A percentile compares a stretch with the other conserved stretches of the same genome.
phyloP scores from a whole-genome alignment of 805 yeast species.

The Torulaspora franciscae region DNA sequence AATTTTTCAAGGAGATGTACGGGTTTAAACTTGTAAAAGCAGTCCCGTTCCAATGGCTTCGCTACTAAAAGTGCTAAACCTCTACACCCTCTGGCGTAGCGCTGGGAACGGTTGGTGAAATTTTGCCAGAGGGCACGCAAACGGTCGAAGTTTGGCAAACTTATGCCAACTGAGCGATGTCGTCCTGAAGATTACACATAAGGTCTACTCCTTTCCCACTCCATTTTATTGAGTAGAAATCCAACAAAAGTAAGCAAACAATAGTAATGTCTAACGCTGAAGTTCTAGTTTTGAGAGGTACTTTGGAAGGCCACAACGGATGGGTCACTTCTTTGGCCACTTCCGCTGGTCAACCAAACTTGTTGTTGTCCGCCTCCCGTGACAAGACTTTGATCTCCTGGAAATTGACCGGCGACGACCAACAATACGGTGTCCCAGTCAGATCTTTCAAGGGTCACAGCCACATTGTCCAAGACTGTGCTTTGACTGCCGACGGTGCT shows the following conservation, averaged over 20 bases:
- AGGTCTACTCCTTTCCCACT: background rate
- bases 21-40: background rate
- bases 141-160: background rate
- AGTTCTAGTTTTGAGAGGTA: constrained; percentile 99
- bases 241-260: constrained; percentile 10
- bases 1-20: background rate
- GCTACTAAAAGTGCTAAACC: constrained; percentile 11
- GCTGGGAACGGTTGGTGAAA: constrained; percentile 26
- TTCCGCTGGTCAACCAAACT: constrained; percentile 96
- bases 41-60: constrained; percentile 20
- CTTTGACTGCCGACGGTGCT: constrained; percentile 95
- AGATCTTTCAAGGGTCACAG: constrained; percentile 97
- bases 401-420: constrained; percentile 95
- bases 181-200: too few species aligned
- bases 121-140: constrained; percentile 5
- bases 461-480: constrained; percentile 97
- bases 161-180: constrained; percentile 1
- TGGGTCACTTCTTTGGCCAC: constrained; percentile 99
- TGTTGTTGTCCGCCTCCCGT: constrained; percentile 96
- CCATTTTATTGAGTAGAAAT: background rate
- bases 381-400: constrained; percentile 98
- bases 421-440: constrained; percentile 97
- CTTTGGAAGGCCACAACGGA: constrained; percentile 94
- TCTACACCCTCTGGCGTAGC: constrained; percentile 24
- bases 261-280: constrained; percentile 66